These are phyloP conservation scores for Ceratobasidium sp. DNA, from an alignment of 1,284 basidiomycete species.

Conservation along the genomic window DNA sequence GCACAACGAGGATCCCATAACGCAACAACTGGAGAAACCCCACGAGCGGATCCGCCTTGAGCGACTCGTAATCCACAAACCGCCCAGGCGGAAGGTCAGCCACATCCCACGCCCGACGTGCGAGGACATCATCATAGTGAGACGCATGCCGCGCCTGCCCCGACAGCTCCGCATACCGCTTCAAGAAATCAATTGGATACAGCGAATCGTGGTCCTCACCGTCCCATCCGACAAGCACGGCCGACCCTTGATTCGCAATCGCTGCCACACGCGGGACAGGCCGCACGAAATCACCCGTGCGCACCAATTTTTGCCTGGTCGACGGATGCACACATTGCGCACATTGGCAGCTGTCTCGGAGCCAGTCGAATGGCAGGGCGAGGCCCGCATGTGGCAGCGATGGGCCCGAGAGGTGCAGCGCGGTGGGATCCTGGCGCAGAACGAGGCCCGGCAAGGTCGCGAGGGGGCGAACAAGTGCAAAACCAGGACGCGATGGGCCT, in stretches of 20 bases:
- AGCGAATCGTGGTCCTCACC: slow-evolving; percentile 58
- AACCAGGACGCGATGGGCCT: slow-evolving; percentile 23
- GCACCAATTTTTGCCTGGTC: slow-evolving; percentile 80
- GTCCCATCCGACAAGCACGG: slow-evolving; percentile 15
- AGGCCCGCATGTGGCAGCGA: slow-evolving; percentile 27
- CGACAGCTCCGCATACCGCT: slow-evolving; percentile 60
- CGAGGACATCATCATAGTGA: slow-evolving; percentile 52
- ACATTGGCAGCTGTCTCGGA: slow-evolving; percentile 70
- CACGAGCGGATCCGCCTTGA: slow-evolving; percentile 49
- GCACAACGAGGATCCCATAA: slow-evolving; percentile 64
- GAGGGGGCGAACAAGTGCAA: not conserved
- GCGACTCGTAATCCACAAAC: slow-evolving; percentile 12
- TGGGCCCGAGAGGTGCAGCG: slow-evolving; percentile 28
- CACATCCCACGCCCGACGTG: slow-evolving; percentile 57
- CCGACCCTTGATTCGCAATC: slow-evolving; percentile 29
- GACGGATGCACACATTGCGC: slow-evolving; percentile 72
- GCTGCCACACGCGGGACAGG: not conserved
- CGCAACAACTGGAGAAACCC: slow-evolving; percentile 57
- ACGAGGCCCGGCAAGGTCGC: not conserved
- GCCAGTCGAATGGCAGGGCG: slow-evolving; percentile 57
- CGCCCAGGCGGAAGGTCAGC: slow-evolving; percentile 1
- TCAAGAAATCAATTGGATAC: slow-evolving; percentile 57
- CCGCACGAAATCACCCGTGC: slow-evolving; percentile 56
- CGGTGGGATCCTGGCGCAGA: not conserved
- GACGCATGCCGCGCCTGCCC: slow-evolving; percentile 45